Conservation (phyloP, 73 alveolate species). For the Paramecium primaurelia region DNA sequence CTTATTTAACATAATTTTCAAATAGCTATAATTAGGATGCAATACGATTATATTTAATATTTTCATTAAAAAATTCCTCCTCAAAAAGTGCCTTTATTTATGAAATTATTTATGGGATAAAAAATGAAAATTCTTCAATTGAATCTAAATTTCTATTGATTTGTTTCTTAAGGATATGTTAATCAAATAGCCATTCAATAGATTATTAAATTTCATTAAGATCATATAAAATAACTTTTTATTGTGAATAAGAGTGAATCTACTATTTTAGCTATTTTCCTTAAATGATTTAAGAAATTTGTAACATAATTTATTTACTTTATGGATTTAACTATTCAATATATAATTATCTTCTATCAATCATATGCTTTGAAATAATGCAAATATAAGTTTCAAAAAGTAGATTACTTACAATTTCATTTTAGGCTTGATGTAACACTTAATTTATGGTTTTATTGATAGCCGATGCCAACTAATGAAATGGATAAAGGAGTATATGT, state of each 20-base stretch:
- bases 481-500: background rate
- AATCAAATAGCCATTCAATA: background rate
- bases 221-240: background rate
- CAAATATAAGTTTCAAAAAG: background rate
- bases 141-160: background rate
- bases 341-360: background rate
- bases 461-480: background rate
- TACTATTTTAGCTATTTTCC: background rate
- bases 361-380: background rate
- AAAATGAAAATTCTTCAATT: background rate
- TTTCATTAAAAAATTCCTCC: background rate
- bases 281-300: background rate
- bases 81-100: background rate
- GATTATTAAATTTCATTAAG: background rate
- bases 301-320: background rate
- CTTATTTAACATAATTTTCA: background rate
- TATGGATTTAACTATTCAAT: background rate
- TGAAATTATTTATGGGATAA: background rate
- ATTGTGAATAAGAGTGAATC: background rate
- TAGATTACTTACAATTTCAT: background rate
- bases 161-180: background rate
- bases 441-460: background rate
- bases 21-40: background rate
- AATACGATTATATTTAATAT: background rate
- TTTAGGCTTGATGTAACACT: background rate